Evolutionary conservation across 179 eudicot species (phyloP).

Genomic region (Heliamphora ciliata): DNA sequence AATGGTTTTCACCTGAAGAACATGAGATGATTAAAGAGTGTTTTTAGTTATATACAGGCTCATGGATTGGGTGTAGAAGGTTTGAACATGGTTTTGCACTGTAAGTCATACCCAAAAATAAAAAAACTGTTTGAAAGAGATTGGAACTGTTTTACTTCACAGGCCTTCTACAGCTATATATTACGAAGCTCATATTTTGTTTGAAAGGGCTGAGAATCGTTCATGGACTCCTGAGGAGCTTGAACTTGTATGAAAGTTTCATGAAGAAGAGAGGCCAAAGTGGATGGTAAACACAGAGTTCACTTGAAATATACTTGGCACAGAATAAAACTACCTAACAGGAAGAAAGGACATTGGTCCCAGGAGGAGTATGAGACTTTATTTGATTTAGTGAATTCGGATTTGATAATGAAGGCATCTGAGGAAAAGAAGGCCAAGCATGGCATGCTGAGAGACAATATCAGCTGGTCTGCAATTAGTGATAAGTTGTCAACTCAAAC

Average conservation of each 20-base stretch:
- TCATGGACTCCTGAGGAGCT: constrained; percentile 16
- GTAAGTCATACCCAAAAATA: constrained; percentile 8
- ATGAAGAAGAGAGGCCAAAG: constrained; percentile 19
- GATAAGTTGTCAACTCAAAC: constrained; percentile 18
- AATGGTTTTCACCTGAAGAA: constrained; percentile 48
- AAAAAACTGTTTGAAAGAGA: constrained; percentile 23
- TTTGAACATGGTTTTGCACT: constrained; percentile 20
- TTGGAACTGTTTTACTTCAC: constrained; percentile 10
- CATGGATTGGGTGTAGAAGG: constrained; percentile 20
- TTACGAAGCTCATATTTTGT: constrained; percentile 20
- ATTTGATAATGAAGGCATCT: constrained; percentile 14
- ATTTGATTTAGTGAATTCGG: constrained; percentile 22
- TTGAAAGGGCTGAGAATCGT: constrained; percentile 15
- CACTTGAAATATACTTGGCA: constrained; percentile 24
- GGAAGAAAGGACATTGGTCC: constrained; percentile 18
- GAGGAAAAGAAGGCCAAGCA: constrained; percentile 21
- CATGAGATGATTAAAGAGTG: constrained; percentile 26
- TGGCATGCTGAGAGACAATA: constrained; percentile 24
- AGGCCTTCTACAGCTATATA: constrained; percentile 18
- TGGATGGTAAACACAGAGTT: constrained; percentile 18
- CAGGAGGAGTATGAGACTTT: constrained; percentile 24
- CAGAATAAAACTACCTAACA: constrained; percentile 9
- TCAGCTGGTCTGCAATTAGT: constrained; percentile 22
- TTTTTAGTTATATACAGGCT: constrained; percentile 13
- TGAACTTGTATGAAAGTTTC: not conserved